Conservation (phyloP, 1,139 yeast genomes). For the Taphrina flavorubra region DNA sequence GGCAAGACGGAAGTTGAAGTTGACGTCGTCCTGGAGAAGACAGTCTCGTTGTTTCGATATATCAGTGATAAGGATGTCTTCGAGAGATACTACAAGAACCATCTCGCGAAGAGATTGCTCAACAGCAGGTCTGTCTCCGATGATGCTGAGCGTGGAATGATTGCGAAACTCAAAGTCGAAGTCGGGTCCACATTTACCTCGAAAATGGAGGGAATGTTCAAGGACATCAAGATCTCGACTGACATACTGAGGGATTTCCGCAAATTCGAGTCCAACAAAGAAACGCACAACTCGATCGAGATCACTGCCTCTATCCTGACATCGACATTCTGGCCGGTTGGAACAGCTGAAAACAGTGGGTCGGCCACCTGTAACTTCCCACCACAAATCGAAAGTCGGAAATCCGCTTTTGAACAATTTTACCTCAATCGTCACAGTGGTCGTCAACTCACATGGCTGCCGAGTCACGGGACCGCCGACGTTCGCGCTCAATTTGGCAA, state of each 20-base stretch:
- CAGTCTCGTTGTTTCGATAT: slow-evolving; percentile 61
- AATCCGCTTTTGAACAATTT: slow-evolving; percentile 56
- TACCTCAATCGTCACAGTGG: slow-evolving; percentile 73
- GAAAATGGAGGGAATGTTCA: slow-evolving; percentile 85
- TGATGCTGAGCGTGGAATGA: slow-evolving; percentile 73
- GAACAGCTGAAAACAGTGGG: slow-evolving; percentile 54
- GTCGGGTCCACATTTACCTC: slow-evolving; percentile 81
- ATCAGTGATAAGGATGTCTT: slow-evolving; percentile 86
- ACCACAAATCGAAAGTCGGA: slow-evolving; percentile 55
- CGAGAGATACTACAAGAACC: slow-evolving; percentile 84
- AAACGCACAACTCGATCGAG: slow-evolving; percentile 45
- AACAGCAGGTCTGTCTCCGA: slow-evolving; percentile 56
- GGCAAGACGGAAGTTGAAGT: slow-evolving; percentile 49
- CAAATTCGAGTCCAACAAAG: slow-evolving; percentile 47
- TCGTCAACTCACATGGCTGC: slow-evolving; percentile 80
- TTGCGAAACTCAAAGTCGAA: slow-evolving; percentile 74
- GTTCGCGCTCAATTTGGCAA: slow-evolving; percentile 65
- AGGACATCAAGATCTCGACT: slow-evolving; percentile 71
- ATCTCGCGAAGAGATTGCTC: slow-evolving; percentile 81
- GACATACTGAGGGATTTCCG: slow-evolving; percentile 66
- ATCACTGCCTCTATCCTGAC: slow-evolving; percentile 57
- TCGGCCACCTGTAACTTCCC: slow-evolving; percentile 61
- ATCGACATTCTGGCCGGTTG: slow-evolving; percentile 66
- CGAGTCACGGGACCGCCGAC: slow-evolving; percentile 66
- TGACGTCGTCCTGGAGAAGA: slow-evolving; percentile 46